Base-by-base conservation (phyloP, 768 basidiomycete genomes). In the Russula olivacea region DNA sequence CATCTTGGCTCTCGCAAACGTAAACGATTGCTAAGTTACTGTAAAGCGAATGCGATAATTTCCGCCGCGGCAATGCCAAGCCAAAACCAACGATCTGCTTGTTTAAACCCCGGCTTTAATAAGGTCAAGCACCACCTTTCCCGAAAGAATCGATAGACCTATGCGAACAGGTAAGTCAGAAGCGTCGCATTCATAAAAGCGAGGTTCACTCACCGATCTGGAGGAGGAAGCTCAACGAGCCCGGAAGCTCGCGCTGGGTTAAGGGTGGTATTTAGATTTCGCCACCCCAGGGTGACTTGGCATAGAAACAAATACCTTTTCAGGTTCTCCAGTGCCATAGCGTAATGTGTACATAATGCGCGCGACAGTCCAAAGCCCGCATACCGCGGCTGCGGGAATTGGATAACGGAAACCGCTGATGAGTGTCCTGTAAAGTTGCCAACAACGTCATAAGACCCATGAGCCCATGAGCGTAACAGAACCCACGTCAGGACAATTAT, bases 321-420 rank as follows among this genome's bases (percentile, higher is more conserved):
- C 43, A 12, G 82, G 81, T 12, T 73, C 69, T 12, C 82, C 82
- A 0, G 75, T 72, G 30, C 73, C 68, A 66, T 83, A 83, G 34
- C 79, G 78, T 7, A 74, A 45, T 32, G 81, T 81, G 64, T 82
- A 83, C 23, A 78, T 15, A n/a, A 82, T 34, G 23, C 83, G 80
- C 17, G 69, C 63, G 6, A 76, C 4, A 28, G 75, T 68, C 73
- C 79, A 83, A 9, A 67, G 21, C n/a, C 70, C 78, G 40, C 81
- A 78, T 34, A 74, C 65, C 9, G 73, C 66, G 19, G 81, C 78
- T 19, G 83, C 79, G 30, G 72, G 55, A 11, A 69, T 66, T 3
- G 82, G 82, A 63, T 74, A 74, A 50, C 72, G 75, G 23, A 81
- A 55, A 9, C 77, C 76, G 19, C 75, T 69, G 14, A 83, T 68